A percentile compares a stretch with the other conserved stretches of the same genome.
These are phyloP conservation scores for Cupressus sempervirens DNA, from an alignment of 75 land plant genomes.

Conservation along the genomic window DNA sequence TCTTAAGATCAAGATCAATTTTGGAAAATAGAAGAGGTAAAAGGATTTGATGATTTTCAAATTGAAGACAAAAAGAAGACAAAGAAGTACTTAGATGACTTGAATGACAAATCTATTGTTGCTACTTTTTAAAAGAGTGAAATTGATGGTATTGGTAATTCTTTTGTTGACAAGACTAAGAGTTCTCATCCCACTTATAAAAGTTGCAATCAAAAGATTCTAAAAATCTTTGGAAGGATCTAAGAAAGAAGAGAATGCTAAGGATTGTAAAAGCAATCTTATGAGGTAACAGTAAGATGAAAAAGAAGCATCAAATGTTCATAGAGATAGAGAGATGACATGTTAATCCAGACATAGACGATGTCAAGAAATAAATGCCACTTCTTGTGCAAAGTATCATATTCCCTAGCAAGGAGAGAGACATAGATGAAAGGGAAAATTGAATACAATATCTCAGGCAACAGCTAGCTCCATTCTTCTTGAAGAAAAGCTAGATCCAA, in stretches of 20 bases:
- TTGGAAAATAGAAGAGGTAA: conserved; percentile 84
- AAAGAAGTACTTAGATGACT: conserved; percentile 59
- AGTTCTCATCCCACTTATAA: conserved; percentile 82
- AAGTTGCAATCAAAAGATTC: conserved; percentile 68
- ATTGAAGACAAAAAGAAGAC: conserved; percentile 88
- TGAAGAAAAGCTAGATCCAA: conserved; percentile 1
- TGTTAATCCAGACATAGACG: too few relatives aligned
- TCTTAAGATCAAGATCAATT: too few relatives aligned
- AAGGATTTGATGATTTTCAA: conserved; percentile 72
- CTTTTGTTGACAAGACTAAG: conserved; percentile 77
- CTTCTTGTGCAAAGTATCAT: not conserved
- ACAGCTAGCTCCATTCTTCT: not conserved
- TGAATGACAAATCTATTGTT: conserved; percentile 2
- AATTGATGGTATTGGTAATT: conserved; percentile 30
- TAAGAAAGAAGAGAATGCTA: too few relatives aligned
- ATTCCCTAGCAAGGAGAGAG: not conserved
- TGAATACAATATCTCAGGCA: not conserved
- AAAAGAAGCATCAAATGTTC: too few relatives aligned
- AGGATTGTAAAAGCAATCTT: too few relatives aligned
- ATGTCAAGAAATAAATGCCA: not conserved
- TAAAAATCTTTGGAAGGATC: too few relatives aligned
- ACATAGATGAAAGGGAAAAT: not conserved
- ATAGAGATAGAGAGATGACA: too few relatives aligned
- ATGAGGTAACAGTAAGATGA: too few relatives aligned
- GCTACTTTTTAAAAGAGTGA: conserved; percentile 14